These are phyloP conservation scores for Mucor indicus DNA, from an alignment of 371 early-diverging fungal species.

Conservation along the genomic window DNA sequence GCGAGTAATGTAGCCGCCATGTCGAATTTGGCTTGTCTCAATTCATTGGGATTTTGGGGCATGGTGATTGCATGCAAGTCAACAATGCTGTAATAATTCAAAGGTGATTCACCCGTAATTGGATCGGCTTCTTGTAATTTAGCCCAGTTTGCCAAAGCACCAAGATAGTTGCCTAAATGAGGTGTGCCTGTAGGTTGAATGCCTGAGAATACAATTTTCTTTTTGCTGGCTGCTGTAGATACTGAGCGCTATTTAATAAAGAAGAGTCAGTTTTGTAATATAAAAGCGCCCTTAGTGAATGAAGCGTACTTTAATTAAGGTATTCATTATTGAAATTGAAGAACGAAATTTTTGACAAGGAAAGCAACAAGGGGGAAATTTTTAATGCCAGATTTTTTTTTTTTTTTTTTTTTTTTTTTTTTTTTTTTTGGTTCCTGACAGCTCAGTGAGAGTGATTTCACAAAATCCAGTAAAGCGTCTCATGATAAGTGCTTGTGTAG, in stretches of 20 bases:
- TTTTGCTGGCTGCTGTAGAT: slow-evolving; percentile 6
- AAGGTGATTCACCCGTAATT: slow-evolving; percentile 17
- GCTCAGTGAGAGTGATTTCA: too few relatives aligned
- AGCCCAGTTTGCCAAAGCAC: slow-evolving; percentile 87
- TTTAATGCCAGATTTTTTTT: background rate
- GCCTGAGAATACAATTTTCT: slow-evolving; percentile 67
- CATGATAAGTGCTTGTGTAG: too few relatives aligned
- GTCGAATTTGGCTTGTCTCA: slow-evolving; percentile 64
- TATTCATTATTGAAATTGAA: slow-evolving; percentile 8
- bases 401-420: background rate
- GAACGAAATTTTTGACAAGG: too few relatives aligned
- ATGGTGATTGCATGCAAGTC: slow-evolving; percentile 92
- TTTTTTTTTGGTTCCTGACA: too few relatives aligned
- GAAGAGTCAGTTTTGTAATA: background rate
- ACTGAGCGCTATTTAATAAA: slow-evolving; percentile 14
- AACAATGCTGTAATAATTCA: slow-evolving; percentile 73
- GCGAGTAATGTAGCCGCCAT: slow-evolving; percentile 79
- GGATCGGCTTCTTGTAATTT: slow-evolving; percentile 60
- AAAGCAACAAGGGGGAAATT: background rate
- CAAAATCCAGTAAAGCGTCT: too few relatives aligned
- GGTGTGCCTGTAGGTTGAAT: slow-evolving; percentile 94
- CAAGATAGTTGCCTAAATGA: slow-evolving; percentile 94
- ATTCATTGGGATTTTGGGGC: slow-evolving; percentile 66
- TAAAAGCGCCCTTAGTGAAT: too few relatives aligned
- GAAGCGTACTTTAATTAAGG: slow-evolving; percentile 7